A percentile compares a stretch with the other conserved stretches of the same genome.
Conservation (phyloP, 148 eudicot species). For the Cornus florida region DNA sequence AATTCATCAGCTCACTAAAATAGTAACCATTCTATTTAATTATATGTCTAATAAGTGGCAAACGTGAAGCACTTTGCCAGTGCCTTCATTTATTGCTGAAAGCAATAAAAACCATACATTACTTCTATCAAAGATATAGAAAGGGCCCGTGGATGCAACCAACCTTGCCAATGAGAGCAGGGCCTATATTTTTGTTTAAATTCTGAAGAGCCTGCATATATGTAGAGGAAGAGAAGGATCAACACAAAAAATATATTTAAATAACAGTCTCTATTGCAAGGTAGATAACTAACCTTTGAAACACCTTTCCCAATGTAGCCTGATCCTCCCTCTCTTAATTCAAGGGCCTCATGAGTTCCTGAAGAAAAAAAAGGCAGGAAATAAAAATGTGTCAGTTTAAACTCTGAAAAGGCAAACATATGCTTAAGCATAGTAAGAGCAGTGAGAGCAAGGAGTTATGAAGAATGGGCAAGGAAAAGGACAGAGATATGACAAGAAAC, state of each 20-base stretch:
- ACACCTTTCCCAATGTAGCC: conserved; percentile 97
- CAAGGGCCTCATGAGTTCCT: conserved; percentile 95
- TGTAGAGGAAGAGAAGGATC: conserved; percentile 4
- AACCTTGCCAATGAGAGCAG: conserved; percentile 95
- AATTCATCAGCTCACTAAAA: conserved; percentile 26
- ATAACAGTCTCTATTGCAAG: background rate
- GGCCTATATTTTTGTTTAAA: conserved; percentile 81
- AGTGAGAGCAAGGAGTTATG: no score
- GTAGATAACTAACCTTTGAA: conserved; percentile 54
- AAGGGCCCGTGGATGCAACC: conserved; percentile 22
- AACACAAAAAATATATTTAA: background rate
- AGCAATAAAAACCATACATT: no score
- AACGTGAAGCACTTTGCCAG: no score
- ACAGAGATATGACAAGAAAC: no score
- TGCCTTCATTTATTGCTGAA: no score
- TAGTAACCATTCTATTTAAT: no score
- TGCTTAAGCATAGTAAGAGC: background rate
- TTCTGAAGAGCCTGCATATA: conserved; percentile 75
- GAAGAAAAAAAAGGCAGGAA: conserved; percentile 18
- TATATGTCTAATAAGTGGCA: no score
- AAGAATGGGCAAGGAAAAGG: no score
- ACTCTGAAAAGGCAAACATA: background rate
- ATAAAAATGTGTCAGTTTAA: background rate
- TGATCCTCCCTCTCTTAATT: conserved; percentile 91
- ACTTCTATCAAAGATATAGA: no score